Conservation (phyloP, 2,329 filamentous ascomycete genomes). For the Cercospora canescens region DNA sequence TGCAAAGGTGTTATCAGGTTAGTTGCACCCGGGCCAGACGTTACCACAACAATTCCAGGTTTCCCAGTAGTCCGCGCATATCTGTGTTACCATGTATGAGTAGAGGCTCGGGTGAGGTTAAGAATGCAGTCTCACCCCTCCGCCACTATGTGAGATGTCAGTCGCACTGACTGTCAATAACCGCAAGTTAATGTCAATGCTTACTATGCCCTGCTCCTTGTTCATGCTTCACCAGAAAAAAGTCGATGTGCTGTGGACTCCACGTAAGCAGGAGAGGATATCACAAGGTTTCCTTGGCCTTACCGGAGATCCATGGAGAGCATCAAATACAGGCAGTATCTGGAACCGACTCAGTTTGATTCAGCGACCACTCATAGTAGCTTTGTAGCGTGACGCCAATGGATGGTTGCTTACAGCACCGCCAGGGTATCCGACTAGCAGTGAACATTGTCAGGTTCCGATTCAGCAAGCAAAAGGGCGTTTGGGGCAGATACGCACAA, state of each 20-base stretch:
- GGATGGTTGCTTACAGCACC: not conserved
- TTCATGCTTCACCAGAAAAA: not conserved
- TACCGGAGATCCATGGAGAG: not conserved
- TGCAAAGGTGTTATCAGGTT: conserved; percentile 96
- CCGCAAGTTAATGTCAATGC: not conserved
- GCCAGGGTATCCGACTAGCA: not conserved
- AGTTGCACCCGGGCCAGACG: conserved; percentile 53
- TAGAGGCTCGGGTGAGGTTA: no score
- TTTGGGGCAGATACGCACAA: conserved; percentile 1
- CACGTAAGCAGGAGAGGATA: not conserved
- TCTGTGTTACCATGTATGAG: not conserved
- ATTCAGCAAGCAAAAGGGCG: no score
- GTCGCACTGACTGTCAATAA: not conserved
- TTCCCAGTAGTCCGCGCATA: not conserved
- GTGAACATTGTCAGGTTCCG: not conserved
- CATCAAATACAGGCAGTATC: not conserved
- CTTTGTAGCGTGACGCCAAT: not conserved
- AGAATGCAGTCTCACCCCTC: not conserved
- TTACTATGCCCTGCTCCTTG: not conserved
- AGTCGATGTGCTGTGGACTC: not conserved
- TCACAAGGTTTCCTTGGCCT: not conserved
- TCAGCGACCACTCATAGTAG: no score
- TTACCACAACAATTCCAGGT: not conserved
- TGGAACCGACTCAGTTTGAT: not conserved
- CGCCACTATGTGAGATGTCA: not conserved